Evolutionary conservation across 2,329 filamentous ascomycete species (phyloP), one percentile per base, ranked within the genome.

Genomic region (Talaromyces rugulosus): DNA sequence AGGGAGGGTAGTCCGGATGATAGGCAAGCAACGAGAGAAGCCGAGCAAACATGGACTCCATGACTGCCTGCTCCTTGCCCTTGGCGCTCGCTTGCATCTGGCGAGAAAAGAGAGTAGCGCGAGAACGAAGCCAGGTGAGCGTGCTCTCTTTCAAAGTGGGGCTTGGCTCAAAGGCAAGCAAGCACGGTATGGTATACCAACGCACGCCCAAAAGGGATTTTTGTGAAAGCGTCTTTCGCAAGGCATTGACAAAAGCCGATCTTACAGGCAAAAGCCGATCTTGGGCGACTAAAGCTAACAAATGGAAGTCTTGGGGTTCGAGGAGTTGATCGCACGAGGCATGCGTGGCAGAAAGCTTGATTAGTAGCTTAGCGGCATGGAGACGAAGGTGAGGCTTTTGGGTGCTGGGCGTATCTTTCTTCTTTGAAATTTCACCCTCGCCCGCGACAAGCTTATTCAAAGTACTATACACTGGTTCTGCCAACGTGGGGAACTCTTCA

Each of bases 11-110:
- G 74, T 99, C 95, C 1, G 93, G 93, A 73, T 99, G 95, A 73
- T 98, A 94, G 5, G 94, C 93, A 51, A 99, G 83, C 51, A 99
- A 80, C 56, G 92, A 95, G 58, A 99, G 82, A 36, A 98, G 83
- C 8, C 95, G 87, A 30, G 90, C 87, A 72, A 98, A 90, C 12
- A 89, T 84, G 27, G 87, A 85, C 75, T 98, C 94, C 80, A 99
- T 86, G 7, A 89, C 83, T 9, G 83, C 86, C 60, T 86, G 82
- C 77, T 81, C 61, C 77, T 63, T 71, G 63, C 71, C 70, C 68
- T 77, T 73, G 55, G 71, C 70, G 52, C 66, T 72, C 11, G 68
- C 66, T 65, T 67, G 76, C n/a, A 72, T 70, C 62, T 78, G 76
- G 57, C 82, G 78, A 2, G 81, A 77, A 70, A 90, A 91, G 60